Evolutionary conservation across 192 early-diverging fungal genomes (phyloP), one percentile per base, ranked within the genome.

Genomic region (Coemansia sp.): DNA sequence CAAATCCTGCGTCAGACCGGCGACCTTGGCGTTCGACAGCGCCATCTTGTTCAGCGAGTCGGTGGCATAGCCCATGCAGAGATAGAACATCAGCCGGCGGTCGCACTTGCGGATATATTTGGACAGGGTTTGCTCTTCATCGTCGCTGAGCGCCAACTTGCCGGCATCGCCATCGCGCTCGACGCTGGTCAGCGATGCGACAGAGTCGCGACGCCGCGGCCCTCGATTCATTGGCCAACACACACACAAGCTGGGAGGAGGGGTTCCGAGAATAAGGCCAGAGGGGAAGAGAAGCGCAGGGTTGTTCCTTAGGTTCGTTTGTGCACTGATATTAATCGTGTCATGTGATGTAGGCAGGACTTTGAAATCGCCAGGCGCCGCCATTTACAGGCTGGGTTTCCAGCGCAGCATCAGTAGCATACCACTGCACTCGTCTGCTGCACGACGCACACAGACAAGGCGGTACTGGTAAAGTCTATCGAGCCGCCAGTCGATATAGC

Each of bases 41-140:
- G 72, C 57, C 72, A 75, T 75, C 38, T 75, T 75, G 65, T 68
- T 75, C 19, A 75, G 40, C 17, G 64, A 64, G 50, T 68, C 64
- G 6, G 58, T 19, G 10, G 60, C 72, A 48, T 75, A 75, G 14
- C 72, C 72, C 10, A 60, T 26, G 39, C 72, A 75, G 20, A 75
- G 44, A 25, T 58, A 68, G 19, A 64, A 20, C 32, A 75, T 61
- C 20, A 75, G 45, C 1, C 60, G 64, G 26, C 60, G 58, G 58
- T 75, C 72, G 58, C 72, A 75, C 28, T 75, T 75, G 26, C 54
- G 27, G n/a, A 64, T 40, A 43, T 68, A 75, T 1, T 56, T 53
- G 7, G n/a, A 28, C 2, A 75, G 54, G 11, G 35, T n/a, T 14
- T 30, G 29, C 21, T 58, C 31, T 4, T 75, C 72, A 29, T 75